These are phyloP conservation scores for Halophytophthora batemanensis DNA, from an alignment of 352 stramenopile genomes.

Conservation along the genomic window DNA sequence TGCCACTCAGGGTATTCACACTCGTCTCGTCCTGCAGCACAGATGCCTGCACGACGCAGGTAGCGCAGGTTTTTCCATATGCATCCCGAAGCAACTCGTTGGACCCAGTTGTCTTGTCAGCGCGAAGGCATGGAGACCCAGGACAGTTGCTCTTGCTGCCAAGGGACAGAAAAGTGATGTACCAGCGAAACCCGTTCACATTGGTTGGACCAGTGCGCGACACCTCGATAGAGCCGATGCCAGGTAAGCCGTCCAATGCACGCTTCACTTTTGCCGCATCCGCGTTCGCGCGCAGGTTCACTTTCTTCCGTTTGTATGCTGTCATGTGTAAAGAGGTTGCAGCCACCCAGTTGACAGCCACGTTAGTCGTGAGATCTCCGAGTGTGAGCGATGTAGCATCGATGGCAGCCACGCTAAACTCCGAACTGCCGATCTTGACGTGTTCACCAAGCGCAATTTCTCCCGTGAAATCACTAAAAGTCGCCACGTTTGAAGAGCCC, in stretches of 20 bases:
- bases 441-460: conserved; percentile 40
- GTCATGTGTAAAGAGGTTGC: conserved; percentile 46
- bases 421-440: conserved; percentile 48
- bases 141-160: conserved; percentile 44
- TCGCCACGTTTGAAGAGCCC: conserved; percentile 31
- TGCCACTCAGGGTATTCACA: conserved; percentile 21
- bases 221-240: conserved; percentile 55
- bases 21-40: conserved; percentile 38
- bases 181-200: conserved; percentile 61
- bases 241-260: conserved; percentile 41
- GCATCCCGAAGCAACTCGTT: conserved; percentile 36
- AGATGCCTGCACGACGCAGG: conserved; percentile 38
- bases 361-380: conserved; percentile 17
- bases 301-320: conserved; percentile 65
- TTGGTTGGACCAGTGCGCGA: conserved; percentile 51
- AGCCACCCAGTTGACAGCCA: conserved; percentile 34
- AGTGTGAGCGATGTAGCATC: conserved; percentile 31
- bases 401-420: conserved; percentile 45
- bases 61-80: conserved; percentile 37
- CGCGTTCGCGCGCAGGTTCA: conserved; percentile 44
- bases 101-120: conserved; percentile 46
- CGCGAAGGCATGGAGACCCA: conserved; percentile 50
- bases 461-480: conserved; percentile 38
- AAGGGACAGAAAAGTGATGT: conserved; percentile 69
- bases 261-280: conserved; percentile 50